These are phyloP conservation scores for Meyerozyma sp. DNA, from an alignment of 1,139 yeast genomes.

Conservation along the genomic window DNA sequence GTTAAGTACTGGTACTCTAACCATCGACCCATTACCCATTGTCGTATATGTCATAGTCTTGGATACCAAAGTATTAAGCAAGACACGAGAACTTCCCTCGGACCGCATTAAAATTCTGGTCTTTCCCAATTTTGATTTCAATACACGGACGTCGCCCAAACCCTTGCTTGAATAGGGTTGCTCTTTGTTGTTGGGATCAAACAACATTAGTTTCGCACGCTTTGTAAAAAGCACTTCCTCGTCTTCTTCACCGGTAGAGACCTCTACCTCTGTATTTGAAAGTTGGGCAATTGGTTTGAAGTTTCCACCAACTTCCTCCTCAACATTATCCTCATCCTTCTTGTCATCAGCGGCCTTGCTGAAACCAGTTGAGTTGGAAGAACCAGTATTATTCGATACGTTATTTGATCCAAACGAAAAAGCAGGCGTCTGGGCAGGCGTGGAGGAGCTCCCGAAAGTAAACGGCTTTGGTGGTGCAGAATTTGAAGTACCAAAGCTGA, in stretches of 20 bases:
- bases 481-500: slow-evolving; percentile 19
- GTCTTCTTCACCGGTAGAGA: slow-evolving; percentile 79
- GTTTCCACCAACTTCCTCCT: slow-evolving; percentile 29
- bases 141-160: slow-evolving; percentile 73
- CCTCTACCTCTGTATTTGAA: slow-evolving; percentile 37
- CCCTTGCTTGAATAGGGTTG: slow-evolving; percentile 60
- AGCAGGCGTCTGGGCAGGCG: slow-evolving; percentile 6
- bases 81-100: slow-evolving; percentile 81
- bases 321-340: slow-evolving; percentile 34
- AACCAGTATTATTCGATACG: not conserved
- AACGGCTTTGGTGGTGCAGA: slow-evolving; percentile 8
- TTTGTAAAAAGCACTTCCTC: slow-evolving; percentile 63
- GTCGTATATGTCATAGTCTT: slow-evolving; percentile 50
- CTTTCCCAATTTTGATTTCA: slow-evolving; percentile 57
- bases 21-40: slow-evolving; percentile 54
- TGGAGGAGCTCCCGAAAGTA: slow-evolving; percentile 9
- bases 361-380: not conserved
- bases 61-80: slow-evolving; percentile 58
- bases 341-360: slow-evolving; percentile 2
- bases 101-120: slow-evolving; percentile 76
- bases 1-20: slow-evolving; percentile 55
- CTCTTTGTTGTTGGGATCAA: slow-evolving; percentile 44
- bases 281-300: slow-evolving; percentile 46
- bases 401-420: slow-evolving; percentile 13
- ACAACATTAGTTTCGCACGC: slow-evolving; percentile 67